Evolutionary conservation across 2,329 filamentous ascomycete species (phyloP).

Genomic region (Alternaria solani): DNA sequence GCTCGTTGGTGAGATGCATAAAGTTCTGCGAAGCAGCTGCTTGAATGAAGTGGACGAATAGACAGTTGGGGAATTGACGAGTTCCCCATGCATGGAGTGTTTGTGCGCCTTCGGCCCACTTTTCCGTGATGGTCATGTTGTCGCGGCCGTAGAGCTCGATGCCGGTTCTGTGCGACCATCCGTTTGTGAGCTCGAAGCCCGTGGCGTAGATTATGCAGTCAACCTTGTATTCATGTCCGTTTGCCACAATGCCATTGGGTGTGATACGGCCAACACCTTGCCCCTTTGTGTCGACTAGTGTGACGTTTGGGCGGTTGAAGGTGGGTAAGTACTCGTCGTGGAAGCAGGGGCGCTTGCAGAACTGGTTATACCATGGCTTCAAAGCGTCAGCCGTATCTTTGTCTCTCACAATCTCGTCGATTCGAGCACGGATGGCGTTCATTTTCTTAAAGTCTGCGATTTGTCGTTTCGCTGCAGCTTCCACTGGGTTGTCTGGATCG

Average conservation of each 20-base stretch:
- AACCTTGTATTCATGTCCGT: constrained; percentile 58
- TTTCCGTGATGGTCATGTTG: constrained; percentile 56
- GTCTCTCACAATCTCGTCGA: constrained; percentile 63
- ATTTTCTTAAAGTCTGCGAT: constrained; percentile 49
- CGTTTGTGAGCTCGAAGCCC: constrained; percentile 52
- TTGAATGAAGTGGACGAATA: constrained; percentile 45
- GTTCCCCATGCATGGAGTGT: constrained; percentile 63
- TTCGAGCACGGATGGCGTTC: constrained; percentile 57
- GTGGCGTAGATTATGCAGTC: constrained; percentile 60
- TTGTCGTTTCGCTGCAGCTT: constrained; percentile 1
- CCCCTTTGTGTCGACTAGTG: constrained; percentile 67
- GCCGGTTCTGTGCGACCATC: constrained; percentile 39
- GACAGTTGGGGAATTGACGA: constrained; percentile 65
- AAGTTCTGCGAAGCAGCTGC: constrained; percentile 36
- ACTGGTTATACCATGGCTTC: constrained; percentile 67
- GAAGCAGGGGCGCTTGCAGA: constrained; percentile 71
- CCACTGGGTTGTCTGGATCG: constrained; percentile 7
- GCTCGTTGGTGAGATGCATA: constrained; percentile 36
- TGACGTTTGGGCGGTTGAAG: constrained; percentile 68
- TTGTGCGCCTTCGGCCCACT: constrained; percentile 56
- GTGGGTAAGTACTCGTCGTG: constrained; percentile 66
- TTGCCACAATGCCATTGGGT: constrained; percentile 57
- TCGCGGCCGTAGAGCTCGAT: constrained; percentile 56
- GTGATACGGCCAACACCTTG: constrained; percentile 57
- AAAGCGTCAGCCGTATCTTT: constrained; percentile 60